Base-by-base conservation (phyloP, 768 basidiomycete genomes). In the Gymnopilus junonius region DNA sequence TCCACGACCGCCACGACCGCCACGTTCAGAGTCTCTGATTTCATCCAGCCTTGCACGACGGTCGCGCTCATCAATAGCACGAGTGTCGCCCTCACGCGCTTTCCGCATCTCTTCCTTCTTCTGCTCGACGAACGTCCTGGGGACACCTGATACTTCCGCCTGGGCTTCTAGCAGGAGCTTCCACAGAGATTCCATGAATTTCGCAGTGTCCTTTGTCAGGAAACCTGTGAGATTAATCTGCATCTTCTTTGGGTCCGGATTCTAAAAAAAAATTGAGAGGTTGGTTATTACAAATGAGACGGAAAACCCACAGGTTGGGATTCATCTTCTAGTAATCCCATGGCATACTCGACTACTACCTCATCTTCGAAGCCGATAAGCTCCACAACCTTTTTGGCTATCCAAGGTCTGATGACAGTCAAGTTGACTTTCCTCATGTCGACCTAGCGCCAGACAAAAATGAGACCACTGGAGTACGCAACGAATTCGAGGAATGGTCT, bases 361-460 rank as follows among this genome's bases (percentile, higher is more conserved):
- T 99, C 97, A 75, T 99, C 97, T 70, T 99, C 97, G 37, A 99
- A 88, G 2, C 96, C 94, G 43, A 95, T 87, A 21, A 97, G 84
- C 61, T 95, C 93, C 3, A 91, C 85, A 60, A 97, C 90, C 76
- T 93, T 92, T 82, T 94, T 95, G 14, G 93, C 92, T 63, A 98
- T 89, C 97, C 97, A 99, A 2, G 95, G 94, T 62, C 93, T 83
- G 72, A 99, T 92, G 68, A 99, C 95, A 17, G 85, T 81, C 64
- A 98, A 70, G 75, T 98, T 97, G 64, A 99, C 95, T 83, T 98
- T 96, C 35, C 93, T 87, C 86, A 96, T 91, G 74, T 98, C 96
- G 46, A 97, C 95, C 93, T 93, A 40, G 11, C 8, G 23, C 25
- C 14, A 4, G 27, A 55, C 59, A 25, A 25, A 23, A 31, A n/a